Evolutionary conservation across 2,329 filamentous ascomycete genomes (phyloP).

Genomic region (Penicillium brasilianum): DNA sequence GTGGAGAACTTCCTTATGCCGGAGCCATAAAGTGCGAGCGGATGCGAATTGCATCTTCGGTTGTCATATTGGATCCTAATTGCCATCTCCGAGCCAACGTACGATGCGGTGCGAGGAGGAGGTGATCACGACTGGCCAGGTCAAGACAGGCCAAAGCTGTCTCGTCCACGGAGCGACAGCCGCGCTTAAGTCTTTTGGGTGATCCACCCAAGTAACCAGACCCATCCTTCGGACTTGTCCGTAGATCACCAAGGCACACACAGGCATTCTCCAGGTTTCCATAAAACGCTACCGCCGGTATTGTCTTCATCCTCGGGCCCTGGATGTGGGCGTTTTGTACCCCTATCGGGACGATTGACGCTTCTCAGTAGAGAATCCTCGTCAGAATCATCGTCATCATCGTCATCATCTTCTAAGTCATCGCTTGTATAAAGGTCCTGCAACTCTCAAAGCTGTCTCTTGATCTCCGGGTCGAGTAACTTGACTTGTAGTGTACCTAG

Average conservation of each 20-base stretch:
- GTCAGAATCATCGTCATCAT: not conserved
- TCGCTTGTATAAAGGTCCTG: no score
- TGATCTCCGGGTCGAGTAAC: no score
- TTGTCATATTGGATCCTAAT: not conserved
- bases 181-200: not conserved
- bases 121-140: not conserved
- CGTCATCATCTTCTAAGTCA: no score
- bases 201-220: not conserved
- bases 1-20: not conserved
- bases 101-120: slow-evolving; percentile 1
- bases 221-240: not conserved
- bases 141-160: not conserved
- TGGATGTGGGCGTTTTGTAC: not conserved
- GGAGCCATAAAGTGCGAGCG: not conserved
- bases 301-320: not conserved
- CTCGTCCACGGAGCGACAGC: slow-evolving; percentile 4
- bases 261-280: not conserved
- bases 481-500: no score
- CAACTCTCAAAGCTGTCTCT: no score
- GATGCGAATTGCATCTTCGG: slow-evolving; percentile 1
- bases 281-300: not conserved
- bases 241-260: not conserved
- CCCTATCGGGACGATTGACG: slow-evolving; percentile 1
- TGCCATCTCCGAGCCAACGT: not conserved
- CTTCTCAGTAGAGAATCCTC: not conserved